Base-by-base conservation (phyloP, 2,329 filamentous ascomycete species). In the Basipetospora chlamydospora region DNA sequence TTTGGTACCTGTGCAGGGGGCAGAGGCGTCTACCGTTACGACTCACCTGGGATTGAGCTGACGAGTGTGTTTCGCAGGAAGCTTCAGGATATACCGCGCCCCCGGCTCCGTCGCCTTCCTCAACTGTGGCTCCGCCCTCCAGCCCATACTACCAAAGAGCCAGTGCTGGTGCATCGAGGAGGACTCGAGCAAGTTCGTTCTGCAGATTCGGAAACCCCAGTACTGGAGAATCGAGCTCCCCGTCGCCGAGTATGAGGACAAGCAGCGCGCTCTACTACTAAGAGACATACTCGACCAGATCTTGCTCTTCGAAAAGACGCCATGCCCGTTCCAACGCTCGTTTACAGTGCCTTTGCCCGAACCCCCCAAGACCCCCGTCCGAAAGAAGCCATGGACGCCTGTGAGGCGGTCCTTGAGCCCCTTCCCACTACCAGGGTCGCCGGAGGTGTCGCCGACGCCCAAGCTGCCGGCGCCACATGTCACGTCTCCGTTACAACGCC, bases 111-210 rank as follows among this genome's bases (percentile, higher is more conserved):
- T 90, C 12, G 82, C 84, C 10, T 95, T 94, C 49, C 66, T 95
- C 8, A 88, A 81, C 55, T 93, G 85, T 44, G 83, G 83, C 41
- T 76, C 74, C 38, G 78, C 87, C 12, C 67, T 94, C 13, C 83
- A 90, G 48, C 81, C 87, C 9, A 90, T 95, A 43, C 61, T 95
- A 36, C 84, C 83, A 17, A 84, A 84, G 54, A 92, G 85, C 40
- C 86, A 94, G 56, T 92, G 82, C 52, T 95, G 87, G 87, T 92
- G 82, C 53, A 80, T 95, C 22, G 83, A 92, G 53, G 80, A 84
- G 39, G 70, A 77, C 39, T 80, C 80, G 28, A 85, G 65, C 55
- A 71, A 78, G 46, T 94, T 93, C 46, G 80, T 93, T n/a, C 61
- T 95, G 41, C 80, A 87, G 44, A 84, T 92, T 44, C 70, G 85